These are phyloP conservation scores for Penicillium sp. DNA, from an alignment of 2,329 filamentous ascomycete species.

Conservation along the genomic window DNA sequence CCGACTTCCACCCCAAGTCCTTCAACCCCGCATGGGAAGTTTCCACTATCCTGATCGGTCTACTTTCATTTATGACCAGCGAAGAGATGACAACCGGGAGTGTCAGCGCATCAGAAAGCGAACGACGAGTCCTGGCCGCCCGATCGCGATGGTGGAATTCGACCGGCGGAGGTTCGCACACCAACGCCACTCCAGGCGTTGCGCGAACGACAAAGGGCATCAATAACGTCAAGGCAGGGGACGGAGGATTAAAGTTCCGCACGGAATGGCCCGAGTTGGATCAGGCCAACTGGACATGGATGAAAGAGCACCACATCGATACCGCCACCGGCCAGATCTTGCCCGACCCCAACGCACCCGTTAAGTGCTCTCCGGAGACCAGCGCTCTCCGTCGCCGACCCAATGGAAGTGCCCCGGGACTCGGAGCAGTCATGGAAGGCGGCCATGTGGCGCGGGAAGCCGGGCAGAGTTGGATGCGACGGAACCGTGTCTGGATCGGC, in stretches of 20 bases:
- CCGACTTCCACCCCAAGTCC: constrained; percentile 95
- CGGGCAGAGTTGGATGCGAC: constrained; percentile 78
- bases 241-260: constrained; percentile 88
- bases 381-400: constrained; percentile 68
- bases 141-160: constrained; percentile 95
- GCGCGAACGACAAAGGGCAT: constrained; percentile 70
- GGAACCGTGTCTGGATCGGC: constrained; percentile 76
- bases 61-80: constrained; percentile 96
- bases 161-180: constrained; percentile 80
- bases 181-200: constrained; percentile 51
- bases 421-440: constrained; percentile 75
- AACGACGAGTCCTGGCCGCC: constrained; percentile 76
- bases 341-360: constrained; percentile 57
- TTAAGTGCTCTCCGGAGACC: constrained; percentile 63
- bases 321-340: constrained; percentile 70
- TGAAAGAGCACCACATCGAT: constrained; percentile 82
- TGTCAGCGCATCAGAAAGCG: constrained; percentile 73
- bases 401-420: constrained; percentile 57
- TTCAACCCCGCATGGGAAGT: constrained; percentile 99
- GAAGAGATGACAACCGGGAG: constrained; percentile 98
- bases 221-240: constrained; percentile 79
- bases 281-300: constrained; percentile 88
- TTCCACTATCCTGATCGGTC: constrained; percentile 89
- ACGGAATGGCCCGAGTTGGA: constrained; percentile 90
- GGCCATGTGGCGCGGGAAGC: constrained; percentile 74